phyloP scores from a whole-genome alignment of 768 basidiomycete species.

The Auriculariales sp. region DNA sequence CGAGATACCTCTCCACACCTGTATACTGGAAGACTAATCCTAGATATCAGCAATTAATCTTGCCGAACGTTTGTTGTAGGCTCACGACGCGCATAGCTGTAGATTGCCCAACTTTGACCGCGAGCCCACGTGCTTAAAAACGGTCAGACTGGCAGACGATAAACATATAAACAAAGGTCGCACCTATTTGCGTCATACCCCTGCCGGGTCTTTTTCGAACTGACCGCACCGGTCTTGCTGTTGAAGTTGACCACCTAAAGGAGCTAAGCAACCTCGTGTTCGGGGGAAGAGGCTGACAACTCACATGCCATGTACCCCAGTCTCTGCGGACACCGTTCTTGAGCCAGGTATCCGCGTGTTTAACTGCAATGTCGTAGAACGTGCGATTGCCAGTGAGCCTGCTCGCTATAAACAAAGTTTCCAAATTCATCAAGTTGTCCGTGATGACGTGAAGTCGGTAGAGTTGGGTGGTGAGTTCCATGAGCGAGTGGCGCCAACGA shows the following conservation, averaged over 20 bases:
- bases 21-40: constrained; percentile 2
- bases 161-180: background rate
- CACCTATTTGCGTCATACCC: constrained; percentile 38
- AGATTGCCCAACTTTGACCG: constrained; percentile 59
- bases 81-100: constrained; percentile 56
- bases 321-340: constrained; percentile 40
- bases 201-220: constrained; percentile 40
- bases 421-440: constrained; percentile 75
- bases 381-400: constrained; percentile 44
- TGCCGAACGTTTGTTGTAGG: background rate
- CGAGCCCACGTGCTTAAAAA: constrained; percentile 51
- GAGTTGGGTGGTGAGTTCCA: background rate
- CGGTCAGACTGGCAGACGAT: background rate
- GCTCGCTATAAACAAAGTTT: constrained; percentile 11
- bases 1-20: background rate
- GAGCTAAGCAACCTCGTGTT: no score
- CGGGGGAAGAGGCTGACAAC: no score
- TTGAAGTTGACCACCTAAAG: constrained; percentile 53
- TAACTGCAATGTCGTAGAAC: constrained; percentile 41
- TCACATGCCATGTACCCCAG: constrained; percentile 16
- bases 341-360: constrained; percentile 54
- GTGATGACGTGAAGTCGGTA: constrained; percentile 35
- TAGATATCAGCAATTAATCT: background rate
- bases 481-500: constrained; percentile 26
- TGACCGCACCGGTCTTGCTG: constrained; percentile 45